These are phyloP conservation scores for Durotheca rogersii DNA, from an alignment of 495 filamentous ascomycete species.

Conservation along the genomic window DNA sequence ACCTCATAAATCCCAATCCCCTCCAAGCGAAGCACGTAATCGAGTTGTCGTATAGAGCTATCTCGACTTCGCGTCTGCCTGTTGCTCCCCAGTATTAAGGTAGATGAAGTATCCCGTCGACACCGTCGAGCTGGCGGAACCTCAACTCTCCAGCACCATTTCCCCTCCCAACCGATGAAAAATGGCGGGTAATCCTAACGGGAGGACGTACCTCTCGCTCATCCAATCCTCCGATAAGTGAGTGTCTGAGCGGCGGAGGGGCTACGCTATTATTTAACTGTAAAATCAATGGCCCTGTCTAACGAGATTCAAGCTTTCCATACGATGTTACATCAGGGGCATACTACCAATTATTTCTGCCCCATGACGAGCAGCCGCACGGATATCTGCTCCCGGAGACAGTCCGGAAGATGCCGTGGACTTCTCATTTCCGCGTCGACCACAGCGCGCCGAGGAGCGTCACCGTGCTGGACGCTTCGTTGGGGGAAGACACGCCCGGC, in stretches of 20 bases:
- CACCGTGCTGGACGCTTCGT: constrained; percentile 34
- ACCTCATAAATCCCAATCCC: too few relatives aligned
- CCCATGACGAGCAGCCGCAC: constrained; percentile 40
- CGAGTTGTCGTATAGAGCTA: too few relatives aligned
- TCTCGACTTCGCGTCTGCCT: too few relatives aligned
- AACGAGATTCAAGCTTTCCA: constrained; percentile 24
- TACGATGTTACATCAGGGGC: constrained; percentile 27
- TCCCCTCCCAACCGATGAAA: background rate
- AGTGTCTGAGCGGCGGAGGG: constrained; percentile 1
- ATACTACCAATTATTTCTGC: constrained; percentile 39
- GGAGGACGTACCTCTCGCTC: constrained; percentile 24
- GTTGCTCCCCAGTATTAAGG: too few relatives aligned
- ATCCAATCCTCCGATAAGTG: constrained; percentile 19
- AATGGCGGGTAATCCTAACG: constrained; percentile 6
- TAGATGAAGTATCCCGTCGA: too few relatives aligned
- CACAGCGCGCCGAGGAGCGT: constrained; percentile 36
- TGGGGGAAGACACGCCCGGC: constrained; percentile 14
- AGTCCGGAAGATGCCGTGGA: constrained; percentile 51
- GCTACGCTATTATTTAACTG: too few relatives aligned
- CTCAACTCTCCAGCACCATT: background rate
- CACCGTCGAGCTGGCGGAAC: too few relatives aligned
- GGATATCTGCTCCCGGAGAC: constrained; percentile 45
- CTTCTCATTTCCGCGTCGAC: constrained; percentile 37
- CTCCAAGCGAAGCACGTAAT: too few relatives aligned
- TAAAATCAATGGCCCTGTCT: too few relatives aligned